Conservation (phyloP, 495 filamentous ascomycete species). For the Penicillium lagena region DNA sequence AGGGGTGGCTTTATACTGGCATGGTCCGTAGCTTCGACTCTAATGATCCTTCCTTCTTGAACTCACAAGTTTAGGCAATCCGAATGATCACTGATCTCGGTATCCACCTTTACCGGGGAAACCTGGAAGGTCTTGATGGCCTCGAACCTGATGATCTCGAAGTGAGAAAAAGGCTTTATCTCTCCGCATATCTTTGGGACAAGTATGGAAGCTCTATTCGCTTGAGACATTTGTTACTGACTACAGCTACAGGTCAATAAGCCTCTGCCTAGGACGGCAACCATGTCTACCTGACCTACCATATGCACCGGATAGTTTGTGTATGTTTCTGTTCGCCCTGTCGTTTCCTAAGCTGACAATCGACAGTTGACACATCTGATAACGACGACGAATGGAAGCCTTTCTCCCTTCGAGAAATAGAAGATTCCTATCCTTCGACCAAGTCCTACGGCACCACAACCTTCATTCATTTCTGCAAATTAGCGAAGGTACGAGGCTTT, state of each 20-base stretch:
- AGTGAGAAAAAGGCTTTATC: constrained; percentile 6
- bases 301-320: constrained; percentile 1
- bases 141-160: constrained; percentile 8
- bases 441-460: constrained; percentile 3
- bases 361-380: constrained; percentile 1
- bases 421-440: constrained; percentile 2
- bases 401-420: neutral
- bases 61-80: neutral
- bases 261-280: constrained; percentile 6
- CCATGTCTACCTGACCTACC: constrained; percentile 1
- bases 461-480: constrained; percentile 5
- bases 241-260: constrained; percentile 2
- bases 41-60: neutral
- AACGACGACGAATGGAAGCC: constrained; percentile 6
- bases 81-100: constrained; percentile 7
- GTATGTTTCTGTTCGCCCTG: neutral
- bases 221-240: neutral
- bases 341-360: neutral
- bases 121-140: constrained; percentile 2
- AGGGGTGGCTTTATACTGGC: constrained; percentile 11
- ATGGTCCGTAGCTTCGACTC: neutral
- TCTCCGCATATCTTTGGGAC: constrained; percentile 5
- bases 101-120: constrained; percentile 1
- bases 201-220: neutral
- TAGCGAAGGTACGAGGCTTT: neutral